phyloP scores from a whole-genome alignment of 2,329 filamentous ascomycete genomes.

The Alternaria triticimaculans region DNA sequence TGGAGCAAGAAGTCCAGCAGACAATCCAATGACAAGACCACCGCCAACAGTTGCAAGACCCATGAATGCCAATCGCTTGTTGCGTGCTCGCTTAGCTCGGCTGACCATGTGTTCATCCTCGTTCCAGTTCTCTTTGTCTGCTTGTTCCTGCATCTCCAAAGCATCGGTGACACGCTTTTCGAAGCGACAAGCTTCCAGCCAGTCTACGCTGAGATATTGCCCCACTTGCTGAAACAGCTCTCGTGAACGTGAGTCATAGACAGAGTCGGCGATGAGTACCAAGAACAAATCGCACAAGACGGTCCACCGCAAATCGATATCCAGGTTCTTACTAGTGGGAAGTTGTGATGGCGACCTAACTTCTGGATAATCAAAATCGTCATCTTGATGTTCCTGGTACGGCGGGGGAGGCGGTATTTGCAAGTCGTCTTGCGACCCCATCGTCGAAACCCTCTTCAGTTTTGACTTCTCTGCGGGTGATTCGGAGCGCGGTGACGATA shows the following conservation, averaged over 20 bases:
- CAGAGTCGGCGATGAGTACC: slow-evolving; percentile 92
- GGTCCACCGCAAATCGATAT: slow-evolving; percentile 97
- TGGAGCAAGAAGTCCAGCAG: slow-evolving; percentile 87
- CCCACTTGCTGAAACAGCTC: slow-evolving; percentile 84
- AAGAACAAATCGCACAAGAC: slow-evolving; percentile 95
- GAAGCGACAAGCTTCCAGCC: slow-evolving; percentile 94
- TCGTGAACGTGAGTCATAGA: slow-evolving; percentile 89
- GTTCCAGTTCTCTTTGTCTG: slow-evolving; percentile 96
- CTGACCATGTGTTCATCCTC: slow-evolving; percentile 92
- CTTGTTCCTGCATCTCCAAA: slow-evolving; percentile 94
- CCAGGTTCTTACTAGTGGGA: slow-evolving; percentile 80
- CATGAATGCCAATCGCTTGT: slow-evolving; percentile 90
- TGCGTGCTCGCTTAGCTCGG: slow-evolving; percentile 80
- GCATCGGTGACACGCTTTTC: slow-evolving; percentile 97
- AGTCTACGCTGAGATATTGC: slow-evolving; percentile 78
- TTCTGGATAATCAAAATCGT: slow-evolving; percentile 77
- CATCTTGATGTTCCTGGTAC: slow-evolving; percentile 67
- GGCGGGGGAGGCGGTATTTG: slow-evolving; percentile 62
- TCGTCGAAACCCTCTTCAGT: slow-evolving; percentile 40
- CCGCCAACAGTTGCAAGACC: slow-evolving; percentile 95
- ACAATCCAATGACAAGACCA: slow-evolving; percentile 92
- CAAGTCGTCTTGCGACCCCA: slow-evolving; percentile 38
- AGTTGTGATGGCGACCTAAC: slow-evolving; percentile 85
- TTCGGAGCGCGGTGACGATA: slow-evolving; percentile 42
- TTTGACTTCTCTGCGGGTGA: slow-evolving; percentile 27